phyloP scores from a whole-genome alignment of 2,329 filamentous ascomycete genomes.

The Thelonectria olida region DNA sequence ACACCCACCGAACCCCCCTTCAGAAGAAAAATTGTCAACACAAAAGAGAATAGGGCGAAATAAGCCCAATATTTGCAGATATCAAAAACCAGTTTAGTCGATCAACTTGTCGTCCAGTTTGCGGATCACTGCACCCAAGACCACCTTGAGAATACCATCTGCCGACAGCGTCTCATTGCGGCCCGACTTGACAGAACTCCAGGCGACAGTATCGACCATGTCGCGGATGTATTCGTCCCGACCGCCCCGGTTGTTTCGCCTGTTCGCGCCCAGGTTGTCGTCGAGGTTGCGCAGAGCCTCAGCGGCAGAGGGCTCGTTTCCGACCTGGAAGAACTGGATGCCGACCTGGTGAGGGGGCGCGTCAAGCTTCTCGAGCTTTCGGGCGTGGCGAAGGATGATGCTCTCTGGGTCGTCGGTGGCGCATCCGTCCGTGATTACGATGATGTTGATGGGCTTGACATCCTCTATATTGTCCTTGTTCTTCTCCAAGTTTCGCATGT shows the following conservation, averaged over 20 bases:
- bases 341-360: slow-evolving; percentile 86
- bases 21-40: not conserved
- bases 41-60: not conserved
- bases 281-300: slow-evolving; percentile 77
- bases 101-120: slow-evolving; percentile 45
- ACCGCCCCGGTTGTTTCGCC: slow-evolving; percentile 54
- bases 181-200: slow-evolving; percentile 60
- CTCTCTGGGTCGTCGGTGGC: slow-evolving; percentile 82
- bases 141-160: slow-evolving; percentile 81
- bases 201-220: slow-evolving; percentile 92
- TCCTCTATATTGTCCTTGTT: slow-evolving; percentile 49
- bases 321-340: slow-evolving; percentile 96
- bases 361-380: slow-evolving; percentile 73
- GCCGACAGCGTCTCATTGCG: slow-evolving; percentile 62
- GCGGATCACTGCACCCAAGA: slow-evolving; percentile 78
- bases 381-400: slow-evolving; percentile 72
- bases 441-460: slow-evolving; percentile 86
- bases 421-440: slow-evolving; percentile 90
- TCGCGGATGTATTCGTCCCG: slow-evolving; percentile 65
- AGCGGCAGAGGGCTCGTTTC: slow-evolving; percentile 72
- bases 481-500: slow-evolving; percentile 60
- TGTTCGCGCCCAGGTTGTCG: slow-evolving; percentile 60
- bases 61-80: too few relatives aligned
- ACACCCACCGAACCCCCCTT: too few relatives aligned
- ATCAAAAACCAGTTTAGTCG: too few relatives aligned